Evolutionary conservation across 2,329 filamentous ascomycete species (phyloP), one percentile per base, ranked within the genome.

Genomic region (Colletotrichum plurivorum): DNA sequence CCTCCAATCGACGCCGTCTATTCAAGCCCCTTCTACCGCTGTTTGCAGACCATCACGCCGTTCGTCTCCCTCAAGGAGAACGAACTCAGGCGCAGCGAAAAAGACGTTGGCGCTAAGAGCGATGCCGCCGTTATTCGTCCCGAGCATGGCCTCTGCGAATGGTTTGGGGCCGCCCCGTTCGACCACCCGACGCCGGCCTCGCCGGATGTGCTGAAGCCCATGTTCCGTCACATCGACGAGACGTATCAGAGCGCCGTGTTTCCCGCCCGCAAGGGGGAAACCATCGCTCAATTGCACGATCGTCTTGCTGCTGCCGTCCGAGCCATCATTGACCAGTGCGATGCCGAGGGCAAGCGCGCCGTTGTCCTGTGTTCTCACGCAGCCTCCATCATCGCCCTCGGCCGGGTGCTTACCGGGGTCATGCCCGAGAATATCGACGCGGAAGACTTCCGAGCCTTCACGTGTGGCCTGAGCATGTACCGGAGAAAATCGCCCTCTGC

Each of bases 311-410:
- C 88, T 53, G 89, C 91, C 2, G 81, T 97, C 49, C 83, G 88
- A 51, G 87, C 86, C 54, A 89, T 98, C 73, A 92, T 98, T 73
- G 84, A 87, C 31, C 87, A 89, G 61, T 90, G 93, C 68, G 94
- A 98, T 76, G 79, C 80, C n/a, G 86, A 92, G 56, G 88, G 90
- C n/a, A 84, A 88, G 46, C 89, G 88, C 74, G 87, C 93, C 0
- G 85, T 97, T 25, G 80, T 98, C 48, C 85, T 99, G 46, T 97
- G 94, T 81, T 92, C 93, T 1, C 96, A 99, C 82, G 96, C 96
- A 1, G 96, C 96, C 4, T 90, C 92, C 12, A 88, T 98, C 75
- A 98, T 99, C 77, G 92, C 93, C 9, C 88, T 96, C 73, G 95
- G 95, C 1, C 88, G 96, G 48, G 90, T 90, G 1, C 83, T 99